Evolutionary conservation across 179 eudicot species (phyloP).

Genomic region (Silene vulgaris): DNA sequence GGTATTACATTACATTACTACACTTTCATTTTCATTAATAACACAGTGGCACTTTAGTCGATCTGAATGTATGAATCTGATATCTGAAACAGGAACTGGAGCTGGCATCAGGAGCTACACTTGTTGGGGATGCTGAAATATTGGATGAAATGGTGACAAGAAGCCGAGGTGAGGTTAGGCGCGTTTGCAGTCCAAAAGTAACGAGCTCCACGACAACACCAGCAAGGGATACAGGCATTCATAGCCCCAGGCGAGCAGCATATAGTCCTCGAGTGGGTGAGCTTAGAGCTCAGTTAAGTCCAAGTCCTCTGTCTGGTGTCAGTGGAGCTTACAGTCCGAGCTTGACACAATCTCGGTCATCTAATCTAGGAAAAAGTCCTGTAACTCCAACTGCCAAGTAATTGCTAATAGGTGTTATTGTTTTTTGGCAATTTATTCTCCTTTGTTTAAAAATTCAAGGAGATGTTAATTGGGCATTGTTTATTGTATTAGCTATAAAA

Average conservation of each 20-base stretch:
- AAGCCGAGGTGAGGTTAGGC: conserved; percentile 82
- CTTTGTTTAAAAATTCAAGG: conserved; percentile 5
- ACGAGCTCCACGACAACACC: conserved; percentile 74
- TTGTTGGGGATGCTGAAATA: conserved; percentile 57
- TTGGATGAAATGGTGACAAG: conserved; percentile 72
- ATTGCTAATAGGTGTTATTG: not conserved
- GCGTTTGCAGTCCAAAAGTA: conserved; percentile 54
- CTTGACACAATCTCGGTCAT: conserved; percentile 35
- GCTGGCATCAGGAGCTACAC: conserved; percentile 45
- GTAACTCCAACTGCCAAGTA: conserved; percentile 31
- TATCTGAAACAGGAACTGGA: conserved; percentile 52
- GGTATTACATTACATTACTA: conserved; percentile 26
- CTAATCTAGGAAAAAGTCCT: conserved; percentile 53
- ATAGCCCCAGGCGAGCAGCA: conserved; percentile 45
- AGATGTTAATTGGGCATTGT: conserved; percentile 14
- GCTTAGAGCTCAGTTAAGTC: conserved; percentile 45
- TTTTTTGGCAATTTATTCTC: not conserved
- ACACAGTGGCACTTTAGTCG: not conserved
- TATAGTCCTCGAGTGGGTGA: conserved; percentile 61
- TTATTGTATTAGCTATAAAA: conserved; percentile 5
- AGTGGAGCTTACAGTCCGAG: conserved; percentile 47
- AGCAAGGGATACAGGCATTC: conserved; percentile 32
- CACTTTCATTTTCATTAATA: not conserved
- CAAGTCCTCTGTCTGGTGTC: conserved; percentile 41
- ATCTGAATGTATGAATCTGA: not conserved